These are phyloP conservation scores for Ochromonadaceae sp. DNA, from an alignment of 352 stramenopile genomes.

Conservation along the genomic window DNA sequence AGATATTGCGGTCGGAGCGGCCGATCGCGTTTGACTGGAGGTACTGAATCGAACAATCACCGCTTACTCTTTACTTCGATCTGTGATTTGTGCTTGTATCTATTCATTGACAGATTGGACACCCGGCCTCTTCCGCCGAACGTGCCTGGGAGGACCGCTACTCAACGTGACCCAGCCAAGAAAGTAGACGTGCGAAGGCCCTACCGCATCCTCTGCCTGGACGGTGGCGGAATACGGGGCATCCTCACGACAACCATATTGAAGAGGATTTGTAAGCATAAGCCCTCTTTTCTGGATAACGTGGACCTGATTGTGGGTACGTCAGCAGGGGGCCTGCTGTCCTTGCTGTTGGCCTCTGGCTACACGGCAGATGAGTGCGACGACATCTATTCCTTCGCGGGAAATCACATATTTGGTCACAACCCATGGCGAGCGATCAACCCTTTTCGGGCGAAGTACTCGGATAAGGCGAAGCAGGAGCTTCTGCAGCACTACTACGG, in stretches of 20 bases:
- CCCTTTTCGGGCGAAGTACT: slow-evolving; percentile 10
- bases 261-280: background rate
- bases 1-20: too few species aligned
- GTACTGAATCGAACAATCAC: too few species aligned
- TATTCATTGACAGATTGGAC: too few species aligned
- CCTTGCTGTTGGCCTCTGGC: background rate
- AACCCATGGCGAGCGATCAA: background rate
- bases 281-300: slow-evolving; percentile 5
- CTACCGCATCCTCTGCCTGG: slow-evolving; percentile 12
- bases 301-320: slow-evolving; percentile 12
- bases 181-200: background rate
- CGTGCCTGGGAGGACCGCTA: too few species aligned
- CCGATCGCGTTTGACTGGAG: too few species aligned
- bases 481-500: slow-evolving; percentile 5
- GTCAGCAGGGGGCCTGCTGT: background rate
- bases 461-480: slow-evolving; percentile 4
- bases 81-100: too few species aligned
- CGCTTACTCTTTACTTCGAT: too few species aligned
- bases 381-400: background rate
- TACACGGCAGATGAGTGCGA: slow-evolving; percentile 2
- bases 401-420: slow-evolving; percentile 7
- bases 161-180: background rate
- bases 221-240: slow-evolving; percentile 8
- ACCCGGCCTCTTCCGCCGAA: too few species aligned
- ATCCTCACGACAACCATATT: background rate